Evolutionary conservation across 192 early-diverging fungal species (phyloP).

Genomic region (Backusella psychrophila): DNA sequence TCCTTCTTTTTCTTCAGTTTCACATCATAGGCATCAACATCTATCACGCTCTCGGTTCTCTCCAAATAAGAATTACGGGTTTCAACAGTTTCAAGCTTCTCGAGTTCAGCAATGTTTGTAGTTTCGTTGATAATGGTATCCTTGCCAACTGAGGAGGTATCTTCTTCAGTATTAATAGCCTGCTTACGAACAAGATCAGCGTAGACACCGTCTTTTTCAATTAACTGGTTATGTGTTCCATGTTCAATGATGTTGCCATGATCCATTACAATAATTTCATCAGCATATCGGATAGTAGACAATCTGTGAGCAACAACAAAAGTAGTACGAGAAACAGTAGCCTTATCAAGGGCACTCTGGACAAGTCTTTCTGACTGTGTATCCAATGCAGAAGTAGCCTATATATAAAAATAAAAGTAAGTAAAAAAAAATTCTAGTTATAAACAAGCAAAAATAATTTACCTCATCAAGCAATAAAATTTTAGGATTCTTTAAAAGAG

Average conservation of each 20-base stretch:
- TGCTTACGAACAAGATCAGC: conserved; percentile 63
- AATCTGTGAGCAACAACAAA: conserved; percentile 89
- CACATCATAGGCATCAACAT: conserved; percentile 18
- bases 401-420: background rate
- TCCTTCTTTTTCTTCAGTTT: conserved; percentile 29
- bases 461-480: conserved; percentile 46
- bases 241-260: conserved; percentile 65
- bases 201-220: conserved; percentile 61
- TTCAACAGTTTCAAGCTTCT: background rate
- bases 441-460: background rate
- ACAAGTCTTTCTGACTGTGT: conserved; percentile 74
- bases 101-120: background rate
- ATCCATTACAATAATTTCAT: conserved; percentile 84
- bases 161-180: conserved; percentile 43
- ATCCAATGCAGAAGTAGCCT: conserved; percentile 85
- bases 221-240: conserved; percentile 75
- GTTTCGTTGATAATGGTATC: background rate
- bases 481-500: conserved; percentile 83
- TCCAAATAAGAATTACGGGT: background rate
- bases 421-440: background rate
- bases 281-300: conserved; percentile 81
- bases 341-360: conserved; percentile 77
- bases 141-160: background rate
- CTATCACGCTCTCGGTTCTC: background rate
- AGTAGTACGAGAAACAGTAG: conserved; percentile 73